Base-by-base conservation (phyloP, 495 filamentous ascomycete genomes). In the Aspergillus bridgeri region DNA sequence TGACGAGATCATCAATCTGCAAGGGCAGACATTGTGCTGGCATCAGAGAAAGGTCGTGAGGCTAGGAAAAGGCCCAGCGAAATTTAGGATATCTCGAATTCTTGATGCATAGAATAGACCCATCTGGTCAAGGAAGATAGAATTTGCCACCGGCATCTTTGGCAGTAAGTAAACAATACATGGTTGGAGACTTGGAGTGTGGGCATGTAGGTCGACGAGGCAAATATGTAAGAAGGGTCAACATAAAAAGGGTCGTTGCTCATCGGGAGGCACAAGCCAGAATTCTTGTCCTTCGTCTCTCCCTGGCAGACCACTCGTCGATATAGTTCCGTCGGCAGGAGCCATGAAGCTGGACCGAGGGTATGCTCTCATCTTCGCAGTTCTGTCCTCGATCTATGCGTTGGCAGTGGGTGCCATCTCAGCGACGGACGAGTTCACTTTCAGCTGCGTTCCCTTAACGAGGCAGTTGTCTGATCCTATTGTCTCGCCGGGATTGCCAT, bases 401-500 rank as follows among this genome's bases (percentile, higher is more conserved):
- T 29, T 27, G 9, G 43, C 42, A 23, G 9, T 27, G 5, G 3
- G 19, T 19, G 6, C 19, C 38, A 13, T 5, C 33, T 17, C 29
- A 51, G 21, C 25, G 21, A 57, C 51, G 0, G 58, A 68, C 42
- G 50, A 59, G 42, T 62, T 68, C 48, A 62, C 60, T 15, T 63
- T 65, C 55, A 62, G 53, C 42, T 64, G 62, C 46, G 45, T 60
- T 9, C 60, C 65, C 17, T 49, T 65, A 51, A 68, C 60, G 13
- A 64, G 38, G 3, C 63, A 69, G 38, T 48, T 62, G 9, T 57
- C 60, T n/a, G 91, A 96, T 65, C 90, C 91, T 6, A 75, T 95
- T 44, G 72, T 90, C 18, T 72, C 71, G 59, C 83, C 83, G 13
- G 83, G 83, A 3, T 58, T 52, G n/a, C 59, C 80, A 9, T 79